Evolutionary conservation across 495 filamentous ascomycete species (phyloP), one percentile per base, ranked within the genome.

Genomic region (Neurospora sp.): DNA sequence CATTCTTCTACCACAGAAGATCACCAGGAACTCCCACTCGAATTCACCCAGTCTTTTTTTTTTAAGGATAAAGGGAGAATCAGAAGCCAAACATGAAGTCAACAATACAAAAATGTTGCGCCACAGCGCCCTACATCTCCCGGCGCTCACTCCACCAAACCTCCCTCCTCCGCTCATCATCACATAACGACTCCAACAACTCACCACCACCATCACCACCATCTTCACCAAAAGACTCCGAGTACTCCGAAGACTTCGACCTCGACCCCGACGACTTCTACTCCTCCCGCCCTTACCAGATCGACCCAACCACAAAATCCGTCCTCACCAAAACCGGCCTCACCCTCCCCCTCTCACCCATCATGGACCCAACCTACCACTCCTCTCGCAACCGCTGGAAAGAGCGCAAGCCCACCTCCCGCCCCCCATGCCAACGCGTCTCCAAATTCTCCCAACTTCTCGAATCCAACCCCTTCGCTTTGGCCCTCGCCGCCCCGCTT

Each of bases 401-500:
- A 42, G 20, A 70, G 60, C 39, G 35, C 20, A 39, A 20, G 10
- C 54, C 54, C 11, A 31, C 23, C 27, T 41, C 37, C 27, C 54
- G 54, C 2, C 54, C 54, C 0, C 12, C 27, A 0, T 27, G 54
- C 14, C 54, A 37, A 37, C 54, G 54, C 23, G 27, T 66, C 5
- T 8, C 27, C 54, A 66, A 66, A 9, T 66, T 66, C 1, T 31
- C 23, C 0, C 54, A 66, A 27, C 27, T 66, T 0, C 54, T 66
- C 54, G 54, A 66, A 66, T 66, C 54, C 54, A 66, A 37, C 27
- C 54, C 54, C 6, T 66, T 66, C 27, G 85, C 88, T 20, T 83
- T 84, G 23, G 90, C 91, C 12, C 87, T 97, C 8, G 92, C 91
- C 18, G 89, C 88, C 0, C 89, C 90, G 0, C 46, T 88, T 18